These are phyloP conservation scores for Schoenoplectus triqueter DNA, from an alignment of 202 grass and related monocot species.

Conservation along the genomic window DNA sequence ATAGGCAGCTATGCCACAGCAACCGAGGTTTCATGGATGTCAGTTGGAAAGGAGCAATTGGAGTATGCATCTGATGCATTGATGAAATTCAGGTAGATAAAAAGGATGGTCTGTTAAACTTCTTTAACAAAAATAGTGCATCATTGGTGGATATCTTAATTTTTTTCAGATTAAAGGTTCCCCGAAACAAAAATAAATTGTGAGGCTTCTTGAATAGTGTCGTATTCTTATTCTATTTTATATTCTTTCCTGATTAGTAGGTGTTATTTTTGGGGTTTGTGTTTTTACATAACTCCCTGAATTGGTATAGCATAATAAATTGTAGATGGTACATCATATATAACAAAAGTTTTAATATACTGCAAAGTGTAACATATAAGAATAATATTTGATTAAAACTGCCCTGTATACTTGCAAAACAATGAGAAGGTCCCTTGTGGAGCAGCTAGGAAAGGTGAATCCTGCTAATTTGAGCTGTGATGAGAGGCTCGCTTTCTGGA, in stretches of 20 bases:
- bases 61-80: constrained; percentile 94
- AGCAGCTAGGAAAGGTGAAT: constrained; percentile 85
- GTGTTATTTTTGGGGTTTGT: constrained; percentile 10
- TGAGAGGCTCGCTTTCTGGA: constrained; percentile 95
- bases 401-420: constrained; percentile 32
- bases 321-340: constrained; percentile 8
- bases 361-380: neutral
- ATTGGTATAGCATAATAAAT: neutral
- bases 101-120: neutral
- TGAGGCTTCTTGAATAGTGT: neutral
- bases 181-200: neutral
- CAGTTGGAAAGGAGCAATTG: constrained; percentile 92
- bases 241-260: constrained; percentile 3
- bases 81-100: constrained; percentile 84
- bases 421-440: constrained; percentile 80
- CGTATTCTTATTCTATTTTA: neutral
- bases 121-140: neutral
- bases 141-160: neutral
- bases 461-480: constrained; percentile 63
- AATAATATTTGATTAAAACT: constrained; percentile 11
- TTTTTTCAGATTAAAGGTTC: constrained; percentile 13
- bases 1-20: constrained; percentile 72
- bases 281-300: no score
- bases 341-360: neutral
- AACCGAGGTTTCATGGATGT: constrained; percentile 96